Evolutionary conservation across 768 basidiomycete genomes (phyloP).

Genomic region (Mycena vitilis): DNA sequence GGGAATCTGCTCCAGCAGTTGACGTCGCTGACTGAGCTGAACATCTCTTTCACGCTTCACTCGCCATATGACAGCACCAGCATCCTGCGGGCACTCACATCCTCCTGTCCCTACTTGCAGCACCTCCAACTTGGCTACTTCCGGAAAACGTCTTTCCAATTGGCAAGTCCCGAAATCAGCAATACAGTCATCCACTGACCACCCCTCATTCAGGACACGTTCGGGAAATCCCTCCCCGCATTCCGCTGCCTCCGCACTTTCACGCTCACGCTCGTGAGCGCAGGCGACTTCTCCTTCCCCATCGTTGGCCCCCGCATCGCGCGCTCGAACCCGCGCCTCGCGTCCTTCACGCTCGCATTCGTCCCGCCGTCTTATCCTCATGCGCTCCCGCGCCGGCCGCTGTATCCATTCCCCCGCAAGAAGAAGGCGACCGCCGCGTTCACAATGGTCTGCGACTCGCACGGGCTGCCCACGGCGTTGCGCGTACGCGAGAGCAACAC

Average conservation of each 20-base stretch:
- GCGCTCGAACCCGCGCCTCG: conserved; percentile 73
- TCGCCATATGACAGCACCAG: conserved; percentile 81
- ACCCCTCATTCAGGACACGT: conserved; percentile 57
- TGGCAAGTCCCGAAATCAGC: conserved; percentile 56
- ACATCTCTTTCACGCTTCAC: conserved; percentile 75
- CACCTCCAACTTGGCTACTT: conserved; percentile 75
- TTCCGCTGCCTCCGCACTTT: conserved; percentile 75
- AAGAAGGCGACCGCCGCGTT: conserved; percentile 65
- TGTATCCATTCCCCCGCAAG: conserved; percentile 55
- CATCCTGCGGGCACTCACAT: conserved; percentile 72
- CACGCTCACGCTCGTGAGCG: conserved; percentile 73
- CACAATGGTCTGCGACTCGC: conserved; percentile 67
- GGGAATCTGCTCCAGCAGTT: conserved; percentile 70
- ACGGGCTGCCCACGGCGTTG: conserved; percentile 70
- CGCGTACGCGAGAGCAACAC: conserved; percentile 61
- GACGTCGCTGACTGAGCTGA: conserved; percentile 66
- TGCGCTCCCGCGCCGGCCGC: conserved; percentile 58
- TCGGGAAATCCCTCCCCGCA: conserved; percentile 70
- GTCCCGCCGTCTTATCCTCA: conserved; percentile 66
- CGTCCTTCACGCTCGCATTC: conserved; percentile 72
- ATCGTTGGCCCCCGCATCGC: conserved; percentile 68
- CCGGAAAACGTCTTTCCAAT: conserved; percentile 77
- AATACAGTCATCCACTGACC: neutral
- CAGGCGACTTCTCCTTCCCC: conserved; percentile 67
- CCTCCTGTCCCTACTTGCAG: conserved; percentile 72